These are phyloP conservation scores for Cordia subcordata DNA, from an alignment of 257 asterid species.

Conservation along the genomic window DNA sequence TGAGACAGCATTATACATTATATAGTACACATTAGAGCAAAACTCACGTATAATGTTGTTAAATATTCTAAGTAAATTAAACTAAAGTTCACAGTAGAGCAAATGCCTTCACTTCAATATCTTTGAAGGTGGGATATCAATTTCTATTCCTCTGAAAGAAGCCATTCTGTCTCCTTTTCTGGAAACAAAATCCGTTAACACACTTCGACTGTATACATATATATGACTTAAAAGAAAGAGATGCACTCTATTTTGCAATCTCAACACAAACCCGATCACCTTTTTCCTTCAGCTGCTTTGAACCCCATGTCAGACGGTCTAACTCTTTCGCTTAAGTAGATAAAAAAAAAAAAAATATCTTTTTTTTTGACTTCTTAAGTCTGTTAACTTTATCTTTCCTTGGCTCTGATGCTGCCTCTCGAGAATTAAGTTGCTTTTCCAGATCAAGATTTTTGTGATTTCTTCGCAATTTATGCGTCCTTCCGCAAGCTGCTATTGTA, in stretches of 20 bases:
- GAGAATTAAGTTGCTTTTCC: conserved; percentile 64
- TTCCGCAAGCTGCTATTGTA: too few relatives aligned
- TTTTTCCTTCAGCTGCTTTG: conserved; percentile 77
- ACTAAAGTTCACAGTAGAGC: too few relatives aligned
- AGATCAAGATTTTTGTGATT: conserved; percentile 54
- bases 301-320: conserved; percentile 60
- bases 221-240: neutral
- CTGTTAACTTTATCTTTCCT: conserved; percentile 57
- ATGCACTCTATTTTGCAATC: neutral
- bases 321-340: conserved; percentile 78
- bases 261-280: conserved; percentile 30
- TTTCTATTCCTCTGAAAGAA: conserved; percentile 52
- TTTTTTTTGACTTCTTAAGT: conserved; percentile 52
- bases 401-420: conserved; percentile 65
- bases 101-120: conserved; percentile 77
- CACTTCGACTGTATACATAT: too few relatives aligned
- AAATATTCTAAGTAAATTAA: too few relatives aligned
- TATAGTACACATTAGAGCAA: too few relatives aligned
- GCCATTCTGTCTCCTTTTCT: conserved; percentile 71
- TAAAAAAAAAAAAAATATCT: too few relatives aligned
- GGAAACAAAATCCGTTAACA: conserved; percentile 1
- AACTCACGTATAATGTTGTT: too few relatives aligned
- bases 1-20: too few relatives aligned
- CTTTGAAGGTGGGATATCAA: conserved; percentile 60
- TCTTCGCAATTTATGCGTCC: too few relatives aligned